Evolutionary conservation across 192 early-diverging fungal genomes (phyloP).

Genomic region (Spizellomyces punctatus): DNA sequence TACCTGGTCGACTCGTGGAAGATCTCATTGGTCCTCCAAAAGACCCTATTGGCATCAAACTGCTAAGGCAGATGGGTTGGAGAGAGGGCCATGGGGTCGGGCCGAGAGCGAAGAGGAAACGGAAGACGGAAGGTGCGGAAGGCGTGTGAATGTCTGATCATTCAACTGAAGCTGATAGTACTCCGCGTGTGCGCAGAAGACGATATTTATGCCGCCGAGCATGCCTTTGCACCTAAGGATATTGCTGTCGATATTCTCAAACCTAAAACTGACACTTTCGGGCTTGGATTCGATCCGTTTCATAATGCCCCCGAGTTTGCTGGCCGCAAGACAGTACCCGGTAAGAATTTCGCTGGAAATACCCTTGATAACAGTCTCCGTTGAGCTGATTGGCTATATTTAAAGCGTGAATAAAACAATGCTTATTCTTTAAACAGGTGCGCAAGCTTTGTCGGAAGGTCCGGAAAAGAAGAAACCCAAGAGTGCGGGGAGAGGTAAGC

Average conservation of each 20-base stretch:
- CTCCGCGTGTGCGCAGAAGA: slow-evolving; percentile 39
- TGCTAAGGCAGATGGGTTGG: slow-evolving; percentile 87
- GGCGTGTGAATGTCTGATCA: neutral
- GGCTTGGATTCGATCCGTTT: slow-evolving; percentile 74
- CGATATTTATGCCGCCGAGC: slow-evolving; percentile 48
- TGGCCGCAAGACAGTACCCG: slow-evolving; percentile 8
- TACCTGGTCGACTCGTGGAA: slow-evolving; percentile 53
- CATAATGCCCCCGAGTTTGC: slow-evolving; percentile 67
- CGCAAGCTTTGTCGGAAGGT: no score
- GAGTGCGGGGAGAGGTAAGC: no score
- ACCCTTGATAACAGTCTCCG: no score
- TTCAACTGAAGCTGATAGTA: no score
- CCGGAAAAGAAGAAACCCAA: no score
- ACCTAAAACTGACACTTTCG: slow-evolving; percentile 55
- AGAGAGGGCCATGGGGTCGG: slow-evolving; percentile 85
- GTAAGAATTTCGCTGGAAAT: no score
- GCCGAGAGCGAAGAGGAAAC: slow-evolving; percentile 58
- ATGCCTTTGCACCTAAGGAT: slow-evolving; percentile 72
- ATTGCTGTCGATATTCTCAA: slow-evolving; percentile 26
- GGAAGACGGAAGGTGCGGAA: slow-evolving; percentile 18
- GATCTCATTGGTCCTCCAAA: slow-evolving; percentile 64
- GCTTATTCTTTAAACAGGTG: no score
- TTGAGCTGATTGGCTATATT: no score
- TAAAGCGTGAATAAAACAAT: no score
- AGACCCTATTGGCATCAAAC: slow-evolving; percentile 64